A percentile compares a stretch with the other conserved stretches of the same genome.
Evolutionary conservation across 495 filamentous ascomycete genomes (phyloP).

Genomic region (Penicillium cinerascens): DNA sequence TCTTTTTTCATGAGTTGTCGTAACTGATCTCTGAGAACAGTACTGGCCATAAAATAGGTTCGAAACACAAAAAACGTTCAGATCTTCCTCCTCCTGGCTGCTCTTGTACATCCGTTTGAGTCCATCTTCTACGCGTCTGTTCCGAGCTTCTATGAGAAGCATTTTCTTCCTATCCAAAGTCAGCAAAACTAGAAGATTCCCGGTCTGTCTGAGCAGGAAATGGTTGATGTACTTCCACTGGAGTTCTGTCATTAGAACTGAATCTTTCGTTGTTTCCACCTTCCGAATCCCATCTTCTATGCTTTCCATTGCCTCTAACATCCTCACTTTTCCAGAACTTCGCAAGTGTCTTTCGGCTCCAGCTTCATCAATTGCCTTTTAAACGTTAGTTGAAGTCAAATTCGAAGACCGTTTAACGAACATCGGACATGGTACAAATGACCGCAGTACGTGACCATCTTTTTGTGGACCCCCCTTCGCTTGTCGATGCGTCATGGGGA

Average conservation of each 20-base stretch:
- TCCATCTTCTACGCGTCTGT: conserved; percentile 17
- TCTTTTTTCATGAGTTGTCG: neutral
- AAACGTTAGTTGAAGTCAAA: neutral
- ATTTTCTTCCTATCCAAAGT: conserved; percentile 17
- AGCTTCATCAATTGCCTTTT: conserved; percentile 21
- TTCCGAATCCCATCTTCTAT: neutral
- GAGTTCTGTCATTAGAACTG: conserved; percentile 5
- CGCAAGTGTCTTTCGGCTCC: conserved; percentile 17
- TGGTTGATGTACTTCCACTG: neutral
- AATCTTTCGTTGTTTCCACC: neutral
- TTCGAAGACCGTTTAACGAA: neutral
- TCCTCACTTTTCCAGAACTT: neutral
- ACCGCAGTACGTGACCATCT: conserved; percentile 16
- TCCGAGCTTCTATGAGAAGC: conserved; percentile 24
- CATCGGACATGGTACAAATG: conserved; percentile 26
- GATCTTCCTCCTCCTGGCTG: neutral
- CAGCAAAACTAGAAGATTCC: neutral
- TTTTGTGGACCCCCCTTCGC: conserved; percentile 10
- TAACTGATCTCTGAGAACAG: neutral
- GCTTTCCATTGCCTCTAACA: neutral
- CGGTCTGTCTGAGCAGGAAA: neutral
- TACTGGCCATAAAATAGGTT: neutral
- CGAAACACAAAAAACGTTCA: neutral
- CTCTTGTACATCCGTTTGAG: conserved; percentile 1
- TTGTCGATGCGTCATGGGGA: conserved; percentile 10